Evolutionary conservation across 345 rosid species (phyloP).

Genomic region (Acer saccharum): DNA sequence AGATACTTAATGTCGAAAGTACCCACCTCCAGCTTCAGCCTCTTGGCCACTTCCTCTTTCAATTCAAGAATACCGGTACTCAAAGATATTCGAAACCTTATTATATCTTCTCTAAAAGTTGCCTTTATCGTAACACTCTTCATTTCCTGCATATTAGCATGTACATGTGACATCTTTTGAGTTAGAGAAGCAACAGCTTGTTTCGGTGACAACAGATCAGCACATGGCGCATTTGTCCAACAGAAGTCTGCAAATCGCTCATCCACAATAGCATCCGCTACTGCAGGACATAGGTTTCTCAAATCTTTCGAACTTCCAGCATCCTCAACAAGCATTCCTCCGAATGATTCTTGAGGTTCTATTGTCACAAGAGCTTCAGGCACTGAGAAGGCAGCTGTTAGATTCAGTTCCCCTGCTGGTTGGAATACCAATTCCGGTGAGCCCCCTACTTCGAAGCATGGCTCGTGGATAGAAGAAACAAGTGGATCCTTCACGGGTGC

Average conservation of each 20-base stretch:
- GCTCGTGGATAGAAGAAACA: constrained; percentile 28
- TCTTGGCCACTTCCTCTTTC: constrained; percentile 82
- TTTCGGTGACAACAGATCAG: constrained; percentile 23
- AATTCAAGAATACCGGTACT: constrained; percentile 59
- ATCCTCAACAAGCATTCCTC: constrained; percentile 73
- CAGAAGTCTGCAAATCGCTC: constrained; percentile 58
- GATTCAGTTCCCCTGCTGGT: constrained; percentile 27
- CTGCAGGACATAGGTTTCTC: constrained; percentile 62
- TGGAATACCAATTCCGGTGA: constrained; percentile 48
- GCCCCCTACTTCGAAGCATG: constrained; percentile 29
- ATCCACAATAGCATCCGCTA: constrained; percentile 43
- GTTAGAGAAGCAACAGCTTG: constrained; percentile 29
- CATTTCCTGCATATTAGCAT: constrained; percentile 35
- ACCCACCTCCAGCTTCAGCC: constrained; percentile 75
- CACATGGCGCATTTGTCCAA: constrained; percentile 41
- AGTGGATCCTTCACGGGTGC: constrained; percentile 44
- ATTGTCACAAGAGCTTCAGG: constrained; percentile 42
- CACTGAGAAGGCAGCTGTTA: constrained; percentile 46
- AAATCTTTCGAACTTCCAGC: constrained; percentile 89
- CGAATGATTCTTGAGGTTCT: constrained; percentile 52
- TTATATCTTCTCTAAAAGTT: constrained; percentile 73
- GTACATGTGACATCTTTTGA: constrained; percentile 30
- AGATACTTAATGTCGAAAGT: constrained; percentile 81
- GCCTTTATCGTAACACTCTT: constrained; percentile 70
- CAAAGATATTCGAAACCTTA: constrained; percentile 69